phyloP scores from a whole-genome alignment of 306 rosid genomes.

The Amphicarpaea edgeworthii region DNA sequence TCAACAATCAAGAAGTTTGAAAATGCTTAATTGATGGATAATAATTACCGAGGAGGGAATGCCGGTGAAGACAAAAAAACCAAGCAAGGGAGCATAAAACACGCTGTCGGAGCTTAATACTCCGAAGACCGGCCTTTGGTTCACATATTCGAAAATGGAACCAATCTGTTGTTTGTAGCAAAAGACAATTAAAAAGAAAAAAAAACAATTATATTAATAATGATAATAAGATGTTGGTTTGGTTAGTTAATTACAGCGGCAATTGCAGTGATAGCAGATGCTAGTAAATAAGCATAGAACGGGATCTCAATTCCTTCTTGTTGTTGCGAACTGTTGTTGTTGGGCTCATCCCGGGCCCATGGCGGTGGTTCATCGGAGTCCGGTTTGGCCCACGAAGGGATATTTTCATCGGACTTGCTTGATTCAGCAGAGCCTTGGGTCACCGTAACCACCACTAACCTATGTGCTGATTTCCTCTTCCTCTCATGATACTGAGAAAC shows the following conservation, averaged over 20 bases:
- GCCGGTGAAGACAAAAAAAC: conserved; percentile 87
- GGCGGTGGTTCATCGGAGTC: conserved; percentile 96
- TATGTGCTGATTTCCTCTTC: neutral
- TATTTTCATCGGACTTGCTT: conserved; percentile 75
- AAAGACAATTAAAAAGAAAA: neutral
- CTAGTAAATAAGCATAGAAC: conserved; percentile 73
- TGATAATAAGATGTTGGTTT: too few species aligned
- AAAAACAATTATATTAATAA: neutral
- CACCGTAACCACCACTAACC: conserved; percentile 56
- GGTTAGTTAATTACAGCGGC: conserved; percentile 91
- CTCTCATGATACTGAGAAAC: neutral
- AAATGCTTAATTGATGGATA: neutral
- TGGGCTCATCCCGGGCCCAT: conserved; percentile 75
- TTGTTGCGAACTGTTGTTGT: conserved; percentile 45
- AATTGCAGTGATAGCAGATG: conserved; percentile 89
- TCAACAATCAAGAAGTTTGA: too few species aligned
- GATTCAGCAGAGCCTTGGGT: conserved; percentile 86
- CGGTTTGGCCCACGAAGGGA: conserved; percentile 89
- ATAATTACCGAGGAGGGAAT: conserved; percentile 69
- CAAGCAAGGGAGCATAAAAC: conserved; percentile 91
- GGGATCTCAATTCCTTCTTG: conserved; percentile 66
- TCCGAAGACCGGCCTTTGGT: conserved; percentile 88
- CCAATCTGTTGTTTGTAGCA: conserved; percentile 65
- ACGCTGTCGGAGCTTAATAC: conserved; percentile 74
- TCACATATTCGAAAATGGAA: conserved; percentile 88